Conservation (phyloP, 495 filamentous ascomycete species). For the Emericellopsis terricola region DNA sequence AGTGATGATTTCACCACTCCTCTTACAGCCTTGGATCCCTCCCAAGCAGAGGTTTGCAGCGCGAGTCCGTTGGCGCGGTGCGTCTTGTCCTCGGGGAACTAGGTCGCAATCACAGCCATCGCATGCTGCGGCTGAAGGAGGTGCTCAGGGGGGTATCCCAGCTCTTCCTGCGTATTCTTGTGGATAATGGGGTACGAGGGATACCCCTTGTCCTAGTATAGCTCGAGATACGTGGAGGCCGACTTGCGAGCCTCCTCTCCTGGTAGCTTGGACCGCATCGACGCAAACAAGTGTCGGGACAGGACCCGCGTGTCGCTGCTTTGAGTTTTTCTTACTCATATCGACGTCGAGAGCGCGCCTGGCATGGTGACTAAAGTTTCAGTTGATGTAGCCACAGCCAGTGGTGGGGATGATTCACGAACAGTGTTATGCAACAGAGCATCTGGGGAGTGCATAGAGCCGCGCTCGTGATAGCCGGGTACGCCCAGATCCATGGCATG, state of each 20-base stretch:
- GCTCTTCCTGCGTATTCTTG: constrained; percentile 15
- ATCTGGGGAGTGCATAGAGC: neutral
- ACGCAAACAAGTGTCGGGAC: no score
- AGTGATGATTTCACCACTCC: neutral
- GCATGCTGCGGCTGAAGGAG: constrained; percentile 21
- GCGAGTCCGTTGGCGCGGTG: constrained; percentile 24
- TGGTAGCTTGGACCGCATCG: no score
- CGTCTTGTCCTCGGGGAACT: constrained; percentile 23
- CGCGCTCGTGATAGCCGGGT: neutral
- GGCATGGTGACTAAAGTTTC: constrained; percentile 20
- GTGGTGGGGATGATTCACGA: constrained; percentile 24
- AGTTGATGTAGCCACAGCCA: constrained; percentile 15
- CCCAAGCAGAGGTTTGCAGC: constrained; percentile 26
- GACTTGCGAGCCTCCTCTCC: no score
- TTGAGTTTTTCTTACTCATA: no score
- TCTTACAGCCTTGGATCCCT: constrained; percentile 14
- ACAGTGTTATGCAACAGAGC: constrained; percentile 13
- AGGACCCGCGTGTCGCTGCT: no score
- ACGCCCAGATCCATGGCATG: neutral
- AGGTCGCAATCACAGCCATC: constrained; percentile 30
- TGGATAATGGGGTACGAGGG: constrained; percentile 24
- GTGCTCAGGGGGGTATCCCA: constrained; percentile 6
- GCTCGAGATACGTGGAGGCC: constrained; percentile 23
- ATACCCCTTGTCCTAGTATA: constrained; percentile 27
- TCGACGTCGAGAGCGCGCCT: constrained; percentile 6